A percentile compares a stretch with the other conserved stretches of the same genome.
phyloP scores from a whole-genome alignment of 257 asterid species.

The Primulina eburnea region DNA sequence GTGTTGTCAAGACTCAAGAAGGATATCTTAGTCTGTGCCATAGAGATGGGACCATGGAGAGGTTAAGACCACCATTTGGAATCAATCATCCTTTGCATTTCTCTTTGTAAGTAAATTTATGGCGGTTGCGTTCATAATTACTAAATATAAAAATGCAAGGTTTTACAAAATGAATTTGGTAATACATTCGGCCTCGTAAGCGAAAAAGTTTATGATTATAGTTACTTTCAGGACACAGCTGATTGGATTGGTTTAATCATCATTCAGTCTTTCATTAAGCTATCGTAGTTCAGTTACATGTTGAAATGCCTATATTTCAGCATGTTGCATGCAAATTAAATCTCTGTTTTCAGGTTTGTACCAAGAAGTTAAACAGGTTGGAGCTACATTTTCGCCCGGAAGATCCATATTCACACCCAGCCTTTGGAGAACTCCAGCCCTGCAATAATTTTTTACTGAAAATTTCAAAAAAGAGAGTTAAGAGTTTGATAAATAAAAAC shows the following conservation, averaged over 20 bases:
- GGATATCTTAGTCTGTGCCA: background rate
- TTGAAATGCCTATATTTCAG: background rate
- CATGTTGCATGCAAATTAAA: slow-evolving; percentile 9
- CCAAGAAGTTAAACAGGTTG: slow-evolving; percentile 59
- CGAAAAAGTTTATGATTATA: background rate
- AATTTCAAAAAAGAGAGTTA: slow-evolving; percentile 52
- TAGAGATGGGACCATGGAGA: slow-evolving; percentile 1
- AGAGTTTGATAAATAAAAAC: slow-evolving; percentile 28
- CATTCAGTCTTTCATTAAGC: slow-evolving; percentile 7
- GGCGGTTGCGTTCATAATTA: background rate
- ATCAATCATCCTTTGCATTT: background rate
- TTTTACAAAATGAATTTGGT: background rate
- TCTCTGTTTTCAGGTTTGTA: slow-evolving; percentile 52
- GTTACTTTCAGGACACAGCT: slow-evolving; percentile 6
- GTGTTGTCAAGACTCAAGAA: background rate
- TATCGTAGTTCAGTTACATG: background rate
- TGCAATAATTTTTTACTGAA: slow-evolving; percentile 63
- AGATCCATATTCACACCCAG: slow-evolving; percentile 94
- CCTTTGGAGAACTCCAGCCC: slow-evolving; percentile 60
- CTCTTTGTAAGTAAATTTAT: background rate
- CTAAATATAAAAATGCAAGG: background rate
- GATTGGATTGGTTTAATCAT: slow-evolving; percentile 5
- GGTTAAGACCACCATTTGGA: background rate
- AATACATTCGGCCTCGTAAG: background rate
- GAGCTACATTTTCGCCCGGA: slow-evolving; percentile 90